A percentile compares a stretch with the other conserved stretches of the same genome.
Conservation (phyloP, 2,329 filamentous ascomycete species). For the Cladorrhinum sp. region DNA sequence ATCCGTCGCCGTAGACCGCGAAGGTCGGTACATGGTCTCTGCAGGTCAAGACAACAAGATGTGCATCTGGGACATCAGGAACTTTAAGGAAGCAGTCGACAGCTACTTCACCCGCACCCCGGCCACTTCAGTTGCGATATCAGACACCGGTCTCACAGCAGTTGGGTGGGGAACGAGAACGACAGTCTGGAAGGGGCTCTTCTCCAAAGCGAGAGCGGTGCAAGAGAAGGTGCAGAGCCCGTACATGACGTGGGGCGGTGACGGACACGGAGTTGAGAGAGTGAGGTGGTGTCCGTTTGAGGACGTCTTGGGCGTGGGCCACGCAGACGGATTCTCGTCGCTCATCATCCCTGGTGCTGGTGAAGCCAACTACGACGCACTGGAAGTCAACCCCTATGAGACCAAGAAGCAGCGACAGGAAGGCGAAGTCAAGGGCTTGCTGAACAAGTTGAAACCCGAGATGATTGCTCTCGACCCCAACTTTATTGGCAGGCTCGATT, state of each 20-base stretch:
- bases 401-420: conserved; percentile 90
- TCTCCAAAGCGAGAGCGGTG: conserved; percentile 67
- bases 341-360: conserved; percentile 92
- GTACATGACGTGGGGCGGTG: conserved; percentile 90
- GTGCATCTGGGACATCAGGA: conserved; percentile 94
- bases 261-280: conserved; percentile 75
- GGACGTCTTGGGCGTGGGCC: conserved; percentile 82
- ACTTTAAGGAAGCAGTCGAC: conserved; percentile 82
- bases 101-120: conserved; percentile 82
- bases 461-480: conserved; percentile 96
- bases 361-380: conserved; percentile 91
- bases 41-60: conserved; percentile 86
- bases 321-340: conserved; percentile 82
- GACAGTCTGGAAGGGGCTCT: conserved; percentile 88
- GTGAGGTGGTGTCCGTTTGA: conserved; percentile 93
- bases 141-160: conserved; percentile 81
- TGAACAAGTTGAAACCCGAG: conserved; percentile 93
- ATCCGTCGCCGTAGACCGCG: conserved; percentile 78
- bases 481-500: conserved; percentile 84
- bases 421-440: conserved; percentile 78
- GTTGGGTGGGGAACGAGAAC: conserved; percentile 89
- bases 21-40: conserved; percentile 93
- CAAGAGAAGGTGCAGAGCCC: conserved; percentile 79
- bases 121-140: conserved; percentile 80
- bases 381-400: conserved; percentile 95